Evolutionary conservation across 2,329 filamentous ascomycete genomes (phyloP).

Genomic region (Onygena corvina): DNA sequence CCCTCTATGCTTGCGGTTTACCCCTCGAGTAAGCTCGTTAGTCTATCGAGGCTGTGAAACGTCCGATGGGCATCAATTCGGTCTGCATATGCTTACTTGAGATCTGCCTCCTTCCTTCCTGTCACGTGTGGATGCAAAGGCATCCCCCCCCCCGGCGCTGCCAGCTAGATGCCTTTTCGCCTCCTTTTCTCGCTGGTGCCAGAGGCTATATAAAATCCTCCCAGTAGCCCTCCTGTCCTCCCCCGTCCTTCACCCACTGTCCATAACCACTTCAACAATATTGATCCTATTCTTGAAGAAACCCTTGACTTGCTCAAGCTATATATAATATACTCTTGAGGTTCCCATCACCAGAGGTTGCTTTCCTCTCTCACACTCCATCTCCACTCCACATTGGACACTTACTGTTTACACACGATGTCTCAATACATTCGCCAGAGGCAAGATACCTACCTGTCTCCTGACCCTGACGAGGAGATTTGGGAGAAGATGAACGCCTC

Average conservation of each 20-base stretch:
- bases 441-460: background rate
- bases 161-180: no score
- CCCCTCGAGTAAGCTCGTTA: background rate
- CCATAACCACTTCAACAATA: background rate
- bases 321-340: background rate
- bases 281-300: background rate
- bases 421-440: background rate
- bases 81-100: conserved; percentile 1
- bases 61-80: background rate
- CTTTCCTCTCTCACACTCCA: background rate
- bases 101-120: background rate
- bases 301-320: background rate
- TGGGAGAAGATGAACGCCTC: background rate
- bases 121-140: conserved; percentile 2
- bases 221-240: background rate
- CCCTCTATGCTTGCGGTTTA: background rate
- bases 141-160: background rate
- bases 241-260: background rate
- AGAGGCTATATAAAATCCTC: background rate
- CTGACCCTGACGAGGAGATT: background rate
- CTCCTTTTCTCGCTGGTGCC: conserved; percentile 1
- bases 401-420: background rate
- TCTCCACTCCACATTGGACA: background rate
- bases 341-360: background rate
- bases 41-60: background rate